These are phyloP conservation scores for Aspergillus uvarum DNA, from an alignment of 2,329 filamentous ascomycete genomes.

Conservation along the genomic window DNA sequence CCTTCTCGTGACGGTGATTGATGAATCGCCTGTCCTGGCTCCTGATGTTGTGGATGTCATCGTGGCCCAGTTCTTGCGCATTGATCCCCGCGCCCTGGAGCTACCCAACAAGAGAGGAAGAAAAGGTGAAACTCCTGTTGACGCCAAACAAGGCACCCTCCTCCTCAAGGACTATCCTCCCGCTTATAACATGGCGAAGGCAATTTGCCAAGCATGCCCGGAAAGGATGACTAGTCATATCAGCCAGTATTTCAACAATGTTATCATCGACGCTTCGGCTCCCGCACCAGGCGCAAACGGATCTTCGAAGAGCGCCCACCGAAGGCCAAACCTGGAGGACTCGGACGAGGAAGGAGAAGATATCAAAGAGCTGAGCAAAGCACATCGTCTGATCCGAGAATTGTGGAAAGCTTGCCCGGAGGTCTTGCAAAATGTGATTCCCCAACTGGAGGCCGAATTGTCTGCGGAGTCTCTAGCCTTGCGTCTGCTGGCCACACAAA, in stretches of 20 bases:
- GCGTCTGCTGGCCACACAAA: conserved; percentile 85
- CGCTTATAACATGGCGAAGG: conserved; percentile 95
- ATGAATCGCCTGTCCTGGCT: conserved; percentile 77
- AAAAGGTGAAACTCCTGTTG: conserved; percentile 55
- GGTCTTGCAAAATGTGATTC: conserved; percentile 88
- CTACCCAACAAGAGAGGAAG: conserved; percentile 58
- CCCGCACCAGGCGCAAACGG: conserved; percentile 58
- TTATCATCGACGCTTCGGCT: conserved; percentile 82
- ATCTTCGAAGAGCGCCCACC: conserved; percentile 39
- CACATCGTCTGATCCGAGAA: conserved; percentile 84
- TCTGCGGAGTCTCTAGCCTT: conserved; percentile 85
- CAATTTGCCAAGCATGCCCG: conserved; percentile 81
- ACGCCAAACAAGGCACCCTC: conserved; percentile 78
- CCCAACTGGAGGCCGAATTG: conserved; percentile 88
- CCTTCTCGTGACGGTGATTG: conserved; percentile 79
- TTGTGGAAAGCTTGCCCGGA: conserved; percentile 89
- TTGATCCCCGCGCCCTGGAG: conserved; percentile 63
- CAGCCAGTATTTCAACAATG: conserved; percentile 94
- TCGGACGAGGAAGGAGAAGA: conserved; percentile 75
- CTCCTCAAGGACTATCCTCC: conserved; percentile 84
- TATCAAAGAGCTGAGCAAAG: conserved; percentile 82
- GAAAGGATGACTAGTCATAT: conserved; percentile 96
- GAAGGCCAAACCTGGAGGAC: conserved; percentile 56
- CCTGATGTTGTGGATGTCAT: conserved; percentile 85
- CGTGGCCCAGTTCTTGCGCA: conserved; percentile 90